A percentile compares a stretch with the other conserved stretches of the same genome.
Conservation (phyloP, 2,329 filamentous ascomycete genomes). For the Myriangium duriaei region DNA sequence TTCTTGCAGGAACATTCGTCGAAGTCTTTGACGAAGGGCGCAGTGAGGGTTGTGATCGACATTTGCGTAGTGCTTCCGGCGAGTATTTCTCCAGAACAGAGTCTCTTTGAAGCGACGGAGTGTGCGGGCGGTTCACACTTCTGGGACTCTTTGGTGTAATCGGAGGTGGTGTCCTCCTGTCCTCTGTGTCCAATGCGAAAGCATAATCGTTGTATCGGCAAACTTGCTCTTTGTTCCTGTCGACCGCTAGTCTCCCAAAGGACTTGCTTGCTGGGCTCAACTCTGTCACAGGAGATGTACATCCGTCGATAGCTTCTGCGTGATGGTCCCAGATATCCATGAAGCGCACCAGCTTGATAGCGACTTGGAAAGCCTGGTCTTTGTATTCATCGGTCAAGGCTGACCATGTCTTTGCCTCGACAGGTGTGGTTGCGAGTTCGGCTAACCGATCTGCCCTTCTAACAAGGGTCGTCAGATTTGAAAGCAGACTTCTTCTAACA, state of each 20-base stretch:
- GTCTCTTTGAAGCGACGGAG: too few relatives aligned
- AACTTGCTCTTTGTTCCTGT: too few relatives aligned
- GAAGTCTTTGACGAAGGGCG: not conserved
- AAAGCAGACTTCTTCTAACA: constrained; percentile 74
- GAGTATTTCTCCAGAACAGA: not conserved
- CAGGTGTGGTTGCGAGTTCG: constrained; percentile 49
- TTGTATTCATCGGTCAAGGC: constrained; percentile 86
- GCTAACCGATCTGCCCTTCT: constrained; percentile 79
- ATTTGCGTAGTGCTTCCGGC: constrained; percentile 21
- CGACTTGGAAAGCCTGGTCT: constrained; percentile 82
- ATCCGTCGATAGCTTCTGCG: too few relatives aligned
- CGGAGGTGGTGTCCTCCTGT: too few relatives aligned
- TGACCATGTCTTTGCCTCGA: constrained; percentile 48
- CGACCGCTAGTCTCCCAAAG: too few relatives aligned
- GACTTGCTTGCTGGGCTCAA: too few relatives aligned
- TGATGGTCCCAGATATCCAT: constrained; percentile 64
- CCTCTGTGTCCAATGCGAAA: too few relatives aligned
- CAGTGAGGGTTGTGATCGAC: not conserved
- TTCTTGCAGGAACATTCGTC: not conserved
- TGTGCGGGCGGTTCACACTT: too few relatives aligned
- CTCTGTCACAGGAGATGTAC: too few relatives aligned
- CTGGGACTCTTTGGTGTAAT: too few relatives aligned
- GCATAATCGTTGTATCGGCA: too few relatives aligned
- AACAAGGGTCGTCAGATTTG: constrained; percentile 79
- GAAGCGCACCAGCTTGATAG: constrained; percentile 82